These are phyloP conservation scores for Penicillium coprophilum DNA, from an alignment of 495 filamentous ascomycete genomes.

Conservation along the genomic window DNA sequence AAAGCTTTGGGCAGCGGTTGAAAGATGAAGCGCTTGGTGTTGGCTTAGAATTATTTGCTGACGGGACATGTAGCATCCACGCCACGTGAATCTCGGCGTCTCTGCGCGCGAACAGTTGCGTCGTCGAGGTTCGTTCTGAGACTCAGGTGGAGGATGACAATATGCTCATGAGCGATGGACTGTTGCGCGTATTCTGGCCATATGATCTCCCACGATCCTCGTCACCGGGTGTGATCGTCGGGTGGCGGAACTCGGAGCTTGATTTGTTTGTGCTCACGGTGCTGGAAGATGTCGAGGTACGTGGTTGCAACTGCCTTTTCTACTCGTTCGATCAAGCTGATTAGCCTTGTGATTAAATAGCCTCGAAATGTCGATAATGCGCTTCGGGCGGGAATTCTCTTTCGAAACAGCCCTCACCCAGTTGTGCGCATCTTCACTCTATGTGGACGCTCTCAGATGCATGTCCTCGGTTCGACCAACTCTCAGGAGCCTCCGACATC, in stretches of 20 bases:
- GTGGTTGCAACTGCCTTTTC: conserved; percentile 6
- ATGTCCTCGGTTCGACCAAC: conserved; percentile 83
- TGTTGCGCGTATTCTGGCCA: conserved; percentile 98
- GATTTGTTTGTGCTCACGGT: conserved; percentile 90
- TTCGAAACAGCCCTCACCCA: conserved; percentile 79
- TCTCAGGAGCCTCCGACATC: conserved; percentile 43
- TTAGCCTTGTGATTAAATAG: conserved; percentile 33
- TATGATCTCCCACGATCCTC: conserved; percentile 74
- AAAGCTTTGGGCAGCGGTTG: neutral
- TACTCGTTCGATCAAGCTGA: conserved; percentile 11
- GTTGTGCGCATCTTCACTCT: conserved; percentile 77
- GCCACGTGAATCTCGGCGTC: conserved; percentile 75
- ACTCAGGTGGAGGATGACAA: conserved; percentile 68
- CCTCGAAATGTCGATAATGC: conserved; percentile 81
- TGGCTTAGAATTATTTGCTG: conserved; percentile 6
- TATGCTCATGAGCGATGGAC: conserved; percentile 76
- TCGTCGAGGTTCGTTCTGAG: conserved; percentile 89
- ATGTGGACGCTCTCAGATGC: conserved; percentile 78
- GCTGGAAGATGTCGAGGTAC: conserved; percentile 86
- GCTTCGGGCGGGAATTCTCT: conserved; percentile 76
- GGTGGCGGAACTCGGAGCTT: conserved; percentile 89
- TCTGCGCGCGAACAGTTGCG: conserved; percentile 94
- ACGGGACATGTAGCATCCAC: conserved; percentile 67
- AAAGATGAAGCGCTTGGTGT: neutral
- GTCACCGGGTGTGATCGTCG: conserved; percentile 80